A percentile compares a stretch with the other conserved stretches of the same genome.
Conservation (phyloP, 306 rosid species). For the Parietaria judaica region DNA sequence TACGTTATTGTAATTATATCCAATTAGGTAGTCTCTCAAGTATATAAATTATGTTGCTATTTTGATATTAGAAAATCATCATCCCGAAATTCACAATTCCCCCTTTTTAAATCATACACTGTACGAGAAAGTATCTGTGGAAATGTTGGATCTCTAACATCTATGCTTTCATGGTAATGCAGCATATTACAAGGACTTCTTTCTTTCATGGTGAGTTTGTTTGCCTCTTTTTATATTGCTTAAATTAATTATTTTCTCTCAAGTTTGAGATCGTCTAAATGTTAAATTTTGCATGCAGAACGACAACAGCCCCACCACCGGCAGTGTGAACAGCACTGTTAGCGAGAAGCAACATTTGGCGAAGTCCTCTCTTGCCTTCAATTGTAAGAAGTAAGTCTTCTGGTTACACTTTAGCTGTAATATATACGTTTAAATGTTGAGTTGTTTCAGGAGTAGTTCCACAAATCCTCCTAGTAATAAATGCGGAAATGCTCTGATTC, state of each 20-base stretch:
- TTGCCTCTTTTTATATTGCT: constrained; percentile 15
- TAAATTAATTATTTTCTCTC: neutral
- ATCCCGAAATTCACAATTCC: no score
- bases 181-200: constrained; percentile 98
- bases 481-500: neutral
- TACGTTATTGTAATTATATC: no score
- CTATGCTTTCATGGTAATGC: constrained; percentile 35
- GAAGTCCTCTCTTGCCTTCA: constrained; percentile 79
- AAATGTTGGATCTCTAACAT: constrained; percentile 26
- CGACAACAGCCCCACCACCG: constrained; percentile 97
- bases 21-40: no score
- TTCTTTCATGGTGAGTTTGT: constrained; percentile 82
- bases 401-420: no score
- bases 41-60: no score
- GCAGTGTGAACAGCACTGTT: constrained; percentile 78
- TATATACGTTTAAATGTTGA: no score
- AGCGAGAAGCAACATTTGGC: constrained; percentile 89
- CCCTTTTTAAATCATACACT: no score
- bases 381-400: constrained; percentile 72
- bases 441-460: no score
- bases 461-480: no score
- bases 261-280: neutral
- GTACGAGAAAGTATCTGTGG: neutral
- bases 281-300: constrained; percentile 43
- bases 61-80: no score